phyloP scores from a whole-genome alignment of 495 filamentous ascomycete species.

The Evernia prunastri region DNA sequence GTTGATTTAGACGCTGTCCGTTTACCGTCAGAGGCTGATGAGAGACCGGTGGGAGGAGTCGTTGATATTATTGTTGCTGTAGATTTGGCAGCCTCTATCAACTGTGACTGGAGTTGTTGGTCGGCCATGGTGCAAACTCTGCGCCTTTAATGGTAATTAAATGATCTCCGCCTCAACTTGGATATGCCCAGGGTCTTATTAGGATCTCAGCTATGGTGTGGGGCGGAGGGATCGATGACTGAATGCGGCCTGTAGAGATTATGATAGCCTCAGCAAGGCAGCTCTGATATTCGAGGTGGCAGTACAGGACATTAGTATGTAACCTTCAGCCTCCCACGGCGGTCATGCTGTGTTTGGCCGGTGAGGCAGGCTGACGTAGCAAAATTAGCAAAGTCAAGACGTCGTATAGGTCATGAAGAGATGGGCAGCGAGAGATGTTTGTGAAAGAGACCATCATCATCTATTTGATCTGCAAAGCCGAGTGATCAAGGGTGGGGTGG shows the following conservation, averaged over 20 bases:
- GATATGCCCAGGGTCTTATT: neutral
- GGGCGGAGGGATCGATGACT: constrained; percentile 3
- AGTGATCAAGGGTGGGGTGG: constrained; percentile 14
- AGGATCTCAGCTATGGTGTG: constrained; percentile 13
- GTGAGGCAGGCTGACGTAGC: constrained; percentile 1
- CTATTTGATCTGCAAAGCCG: neutral
- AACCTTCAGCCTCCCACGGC: constrained; percentile 5
- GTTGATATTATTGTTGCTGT: neutral
- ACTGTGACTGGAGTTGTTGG: constrained; percentile 8
- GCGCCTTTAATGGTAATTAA: constrained; percentile 7
- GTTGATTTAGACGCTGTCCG: neutral
- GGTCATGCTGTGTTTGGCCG: constrained; percentile 11
- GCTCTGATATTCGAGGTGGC: constrained; percentile 12
- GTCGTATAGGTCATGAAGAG: neutral
- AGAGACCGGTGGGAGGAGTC: constrained; percentile 2
- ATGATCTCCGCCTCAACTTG: constrained; percentile 1
- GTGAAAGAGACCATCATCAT: neutral
- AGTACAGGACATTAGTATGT: constrained; percentile 6
- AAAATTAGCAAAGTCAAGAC: neutral
- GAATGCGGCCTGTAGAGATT: constrained; percentile 2
- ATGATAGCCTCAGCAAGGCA: constrained; percentile 1
- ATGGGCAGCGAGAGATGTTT: neutral
- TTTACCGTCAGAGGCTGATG: constrained; percentile 12
- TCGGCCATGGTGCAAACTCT: constrained; percentile 12
- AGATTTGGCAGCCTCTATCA: constrained; percentile 6